A percentile compares a stretch with the other conserved stretches of the same genome.
phyloP scores from a whole-genome alignment of 2,329 filamentous ascomycete genomes.

The Teratosphaeria viscida region DNA sequence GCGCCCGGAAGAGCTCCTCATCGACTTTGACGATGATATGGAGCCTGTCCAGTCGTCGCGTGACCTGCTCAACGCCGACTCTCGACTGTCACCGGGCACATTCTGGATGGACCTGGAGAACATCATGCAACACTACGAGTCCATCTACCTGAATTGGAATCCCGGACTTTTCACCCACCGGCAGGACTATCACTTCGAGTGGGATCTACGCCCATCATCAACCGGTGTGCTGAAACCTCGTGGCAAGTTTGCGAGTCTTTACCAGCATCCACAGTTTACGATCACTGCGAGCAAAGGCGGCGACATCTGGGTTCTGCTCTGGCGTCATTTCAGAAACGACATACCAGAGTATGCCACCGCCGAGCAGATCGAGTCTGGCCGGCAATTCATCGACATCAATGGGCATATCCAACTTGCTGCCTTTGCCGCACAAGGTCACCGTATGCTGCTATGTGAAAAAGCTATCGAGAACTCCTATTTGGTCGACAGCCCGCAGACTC shows the following conservation, averaged over 20 bases:
- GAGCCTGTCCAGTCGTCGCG: slow-evolving; percentile 21
- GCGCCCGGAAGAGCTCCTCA: slow-evolving; percentile 5
- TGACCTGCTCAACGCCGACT: slow-evolving; percentile 27
- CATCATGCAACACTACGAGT: slow-evolving; percentile 85
- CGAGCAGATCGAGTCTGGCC: slow-evolving; percentile 35
- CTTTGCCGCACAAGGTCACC: slow-evolving; percentile 59
- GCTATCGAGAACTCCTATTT: slow-evolving; percentile 69
- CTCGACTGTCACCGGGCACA: slow-evolving; percentile 52
- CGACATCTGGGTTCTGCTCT: slow-evolving; percentile 73
- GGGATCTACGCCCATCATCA: slow-evolving; percentile 48
- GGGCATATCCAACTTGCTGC: slow-evolving; percentile 85
- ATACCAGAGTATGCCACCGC: slow-evolving; percentile 15
- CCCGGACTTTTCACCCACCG: slow-evolving; percentile 69
- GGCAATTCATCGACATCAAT: slow-evolving; percentile 27
- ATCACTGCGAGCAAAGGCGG: slow-evolving; percentile 45
- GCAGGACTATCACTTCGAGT: slow-evolving; percentile 83
- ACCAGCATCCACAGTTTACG: slow-evolving; percentile 53
- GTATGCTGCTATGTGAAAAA: slow-evolving; percentile 64
- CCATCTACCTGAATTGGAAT: slow-evolving; percentile 96
- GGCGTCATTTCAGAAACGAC: slow-evolving; percentile 58
- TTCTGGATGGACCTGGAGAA: slow-evolving; percentile 91
- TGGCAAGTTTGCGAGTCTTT: slow-evolving; percentile 62
- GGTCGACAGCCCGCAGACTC: slow-evolving; percentile 74
- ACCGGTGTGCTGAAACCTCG: slow-evolving; percentile 22
- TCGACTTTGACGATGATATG: slow-evolving; percentile 17